Evolutionary conservation across 2,329 filamentous ascomycete species (phyloP).

Genomic region (Neofusicoccum laricinum): DNA sequence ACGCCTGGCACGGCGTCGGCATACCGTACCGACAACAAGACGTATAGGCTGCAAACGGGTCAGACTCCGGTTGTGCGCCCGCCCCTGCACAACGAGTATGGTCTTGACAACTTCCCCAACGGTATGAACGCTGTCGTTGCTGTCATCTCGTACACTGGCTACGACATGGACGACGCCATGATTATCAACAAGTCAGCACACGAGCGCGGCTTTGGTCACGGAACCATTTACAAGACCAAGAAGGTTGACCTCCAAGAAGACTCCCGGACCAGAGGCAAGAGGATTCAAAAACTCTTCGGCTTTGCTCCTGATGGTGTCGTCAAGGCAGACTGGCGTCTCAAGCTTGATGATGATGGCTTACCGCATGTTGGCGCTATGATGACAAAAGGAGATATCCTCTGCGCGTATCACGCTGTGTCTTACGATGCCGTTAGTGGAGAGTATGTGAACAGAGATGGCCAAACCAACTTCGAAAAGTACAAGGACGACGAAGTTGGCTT

Average conservation of each 20-base stretch:
- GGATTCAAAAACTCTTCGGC: slow-evolving; percentile 80
- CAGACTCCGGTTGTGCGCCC: slow-evolving; percentile 92
- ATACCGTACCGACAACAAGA: slow-evolving; percentile 95
- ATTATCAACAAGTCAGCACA: slow-evolving; percentile 97
- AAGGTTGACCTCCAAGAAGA: slow-evolving; percentile 84
- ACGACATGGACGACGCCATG: slow-evolving; percentile 99
- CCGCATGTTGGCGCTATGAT: slow-evolving; percentile 77
- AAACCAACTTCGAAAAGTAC: slow-evolving; percentile 88
- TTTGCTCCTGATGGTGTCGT: slow-evolving; percentile 78
- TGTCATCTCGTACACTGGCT: slow-evolving; percentile 97
- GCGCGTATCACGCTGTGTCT: slow-evolving; percentile 84
- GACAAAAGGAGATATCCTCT: slow-evolving; percentile 77
- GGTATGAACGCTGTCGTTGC: slow-evolving; percentile 93
- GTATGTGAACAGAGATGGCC: slow-evolving; percentile 79
- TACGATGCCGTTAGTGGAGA: slow-evolving; percentile 69
- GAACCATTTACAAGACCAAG: slow-evolving; percentile 97
- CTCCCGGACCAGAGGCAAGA: slow-evolving; percentile 62
- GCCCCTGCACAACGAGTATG: slow-evolving; percentile 92
- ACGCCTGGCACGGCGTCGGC: slow-evolving; percentile 82
- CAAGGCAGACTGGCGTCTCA: slow-evolving; percentile 66
- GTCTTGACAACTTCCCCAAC: slow-evolving; percentile 97
- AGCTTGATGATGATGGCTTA: slow-evolving; percentile 83
- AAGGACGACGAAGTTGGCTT: slow-evolving; percentile 87
- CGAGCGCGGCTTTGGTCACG: slow-evolving; percentile 92
- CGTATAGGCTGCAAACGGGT: slow-evolving; percentile 89